Evolutionary conservation across 148 eudicot species (phyloP).

Genomic region (Rhododendron ferrugineum): DNA sequence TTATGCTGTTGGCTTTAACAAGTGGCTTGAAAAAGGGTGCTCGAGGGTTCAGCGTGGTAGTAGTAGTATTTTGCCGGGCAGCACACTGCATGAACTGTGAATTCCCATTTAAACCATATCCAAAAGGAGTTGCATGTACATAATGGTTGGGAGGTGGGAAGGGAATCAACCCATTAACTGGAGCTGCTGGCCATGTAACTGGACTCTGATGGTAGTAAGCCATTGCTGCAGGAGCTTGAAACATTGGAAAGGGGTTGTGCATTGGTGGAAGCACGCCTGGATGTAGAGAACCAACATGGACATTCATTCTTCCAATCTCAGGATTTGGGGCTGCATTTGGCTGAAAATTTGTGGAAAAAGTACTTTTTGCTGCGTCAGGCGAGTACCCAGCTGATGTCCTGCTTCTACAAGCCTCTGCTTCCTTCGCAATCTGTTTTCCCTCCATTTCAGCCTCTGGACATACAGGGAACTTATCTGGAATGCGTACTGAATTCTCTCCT

Average conservation of each 20-base stretch:
- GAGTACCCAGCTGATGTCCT: constrained; percentile 16
- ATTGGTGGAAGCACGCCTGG: constrained; percentile 45
- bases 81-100: constrained; percentile 64
- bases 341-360: constrained; percentile 21
- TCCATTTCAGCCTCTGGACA: constrained; percentile 30
- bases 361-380: constrained; percentile 15
- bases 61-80: constrained; percentile 51
- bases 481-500: constrained; percentile 36
- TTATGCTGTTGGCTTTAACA: constrained; percentile 32
- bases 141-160: constrained; percentile 67
- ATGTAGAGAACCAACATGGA: constrained; percentile 29
- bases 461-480: constrained; percentile 25
- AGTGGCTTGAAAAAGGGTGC: constrained; percentile 66
- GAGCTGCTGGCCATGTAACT: constrained; percentile 65
- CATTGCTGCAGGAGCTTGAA: constrained; percentile 59
- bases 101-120: constrained; percentile 57
- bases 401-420: constrained; percentile 22
- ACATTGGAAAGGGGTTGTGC: constrained; percentile 57
- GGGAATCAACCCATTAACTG: constrained; percentile 58
- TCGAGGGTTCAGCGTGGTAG: constrained; percentile 39
- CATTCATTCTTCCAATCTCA: constrained; percentile 34
- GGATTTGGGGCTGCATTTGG: constrained; percentile 21
- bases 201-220: constrained; percentile 76
- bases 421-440: constrained; percentile 16
- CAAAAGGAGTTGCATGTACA: constrained; percentile 44